These are phyloP conservation scores for Calonectria multiphialidica DNA, from an alignment of 2,329 filamentous ascomycete species.

Conservation along the genomic window DNA sequence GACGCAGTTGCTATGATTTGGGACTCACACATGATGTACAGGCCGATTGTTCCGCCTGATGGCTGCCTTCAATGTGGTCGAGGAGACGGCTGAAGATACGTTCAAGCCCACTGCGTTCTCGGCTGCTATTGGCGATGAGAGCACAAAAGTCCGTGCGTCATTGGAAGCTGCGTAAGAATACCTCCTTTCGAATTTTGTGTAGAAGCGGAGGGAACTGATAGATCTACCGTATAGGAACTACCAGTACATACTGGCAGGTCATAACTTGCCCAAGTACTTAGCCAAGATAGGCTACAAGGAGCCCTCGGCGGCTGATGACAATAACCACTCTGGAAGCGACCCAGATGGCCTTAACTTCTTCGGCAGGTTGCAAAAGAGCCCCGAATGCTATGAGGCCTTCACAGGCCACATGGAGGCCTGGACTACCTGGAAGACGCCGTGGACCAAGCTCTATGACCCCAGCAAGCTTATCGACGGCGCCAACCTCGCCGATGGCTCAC, in stretches of 20 bases:
- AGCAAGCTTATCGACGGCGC: conserved; percentile 22
- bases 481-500: conserved; percentile 10
- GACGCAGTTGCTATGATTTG: background rate
- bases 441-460: conserved; percentile 34
- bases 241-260: conserved; percentile 32
- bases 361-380: conserved; percentile 29
- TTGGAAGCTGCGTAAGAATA: conserved; percentile 28
- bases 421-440: conserved; percentile 34
- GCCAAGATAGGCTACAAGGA: conserved; percentile 27
- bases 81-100: conserved; percentile 27
- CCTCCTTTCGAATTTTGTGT: rapidly evolving
- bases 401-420: conserved; percentile 34
- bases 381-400: conserved; percentile 33
- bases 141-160: conserved; percentile 31
- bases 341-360: conserved; percentile 33
- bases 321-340: conserved; percentile 25
- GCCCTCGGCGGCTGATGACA: conserved; percentile 20
- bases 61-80: conserved; percentile 32
- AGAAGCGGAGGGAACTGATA: background rate
- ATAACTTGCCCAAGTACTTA: conserved; percentile 33
- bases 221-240: conserved; percentile 18
- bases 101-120: conserved; percentile 34
- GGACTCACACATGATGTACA: background rate
- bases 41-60: conserved; percentile 31
- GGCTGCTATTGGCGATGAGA: conserved; percentile 31